These are phyloP conservation scores for Rosa lucieae DNA, from an alignment of 306 rosid genomes.

Conservation along the genomic window DNA sequence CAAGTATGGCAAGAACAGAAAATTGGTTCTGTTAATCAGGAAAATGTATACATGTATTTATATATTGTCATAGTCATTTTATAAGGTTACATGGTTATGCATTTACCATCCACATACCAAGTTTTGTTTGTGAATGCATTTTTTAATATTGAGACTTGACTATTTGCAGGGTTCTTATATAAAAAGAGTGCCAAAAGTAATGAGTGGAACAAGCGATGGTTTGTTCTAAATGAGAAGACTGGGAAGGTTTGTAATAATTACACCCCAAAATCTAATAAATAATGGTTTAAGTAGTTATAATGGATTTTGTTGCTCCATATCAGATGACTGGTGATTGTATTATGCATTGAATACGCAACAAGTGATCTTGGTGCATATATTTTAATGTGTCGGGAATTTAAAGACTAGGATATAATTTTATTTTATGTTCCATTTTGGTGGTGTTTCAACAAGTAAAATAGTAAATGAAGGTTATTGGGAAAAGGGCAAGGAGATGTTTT, in stretches of 20 bases:
- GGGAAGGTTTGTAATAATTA: slow-evolving; percentile 71
- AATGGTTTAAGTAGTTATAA: neutral
- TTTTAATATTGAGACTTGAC: neutral
- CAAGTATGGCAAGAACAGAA: neutral
- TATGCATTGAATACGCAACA: neutral
- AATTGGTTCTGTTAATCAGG: slow-evolving; percentile 4
- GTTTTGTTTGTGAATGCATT: neutral
- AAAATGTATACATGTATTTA: neutral
- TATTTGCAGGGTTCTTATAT: slow-evolving; percentile 65
- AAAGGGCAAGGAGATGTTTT: neutral
- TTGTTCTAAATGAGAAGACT: slow-evolving; percentile 90
- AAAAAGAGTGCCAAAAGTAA: slow-evolving; percentile 92
- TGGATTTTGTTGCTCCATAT: neutral
- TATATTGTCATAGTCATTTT: neutral
- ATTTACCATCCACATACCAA: neutral
- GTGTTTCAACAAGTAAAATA: neutral
- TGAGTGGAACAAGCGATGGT: slow-evolving; percentile 98
- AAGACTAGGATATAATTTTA: neutral
- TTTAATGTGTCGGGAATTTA: neutral
- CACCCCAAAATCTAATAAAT: neutral
- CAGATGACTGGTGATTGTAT: neutral
- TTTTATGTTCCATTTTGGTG: neutral
- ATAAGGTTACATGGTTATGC: neutral
- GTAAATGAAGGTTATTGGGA: neutral
- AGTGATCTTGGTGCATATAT: neutral